Evolutionary conservation across 805 yeast species (phyloP), one percentile per base, ranked within the genome.

Genomic region (Wickerhamiella galacta): DNA sequence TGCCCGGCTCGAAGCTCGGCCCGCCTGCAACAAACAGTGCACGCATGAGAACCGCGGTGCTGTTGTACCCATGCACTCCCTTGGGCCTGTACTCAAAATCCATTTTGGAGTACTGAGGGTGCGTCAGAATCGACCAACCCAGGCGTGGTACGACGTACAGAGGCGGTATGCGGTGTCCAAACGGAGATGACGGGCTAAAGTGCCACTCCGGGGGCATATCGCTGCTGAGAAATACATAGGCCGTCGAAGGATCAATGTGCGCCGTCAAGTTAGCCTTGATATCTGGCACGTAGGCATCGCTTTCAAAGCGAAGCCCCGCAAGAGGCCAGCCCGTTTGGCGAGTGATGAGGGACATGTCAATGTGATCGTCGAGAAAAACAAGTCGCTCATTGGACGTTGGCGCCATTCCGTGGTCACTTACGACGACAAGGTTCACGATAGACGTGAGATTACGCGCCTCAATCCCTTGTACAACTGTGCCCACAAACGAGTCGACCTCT

Each of bases 351-450:
- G 51, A 45, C 39, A 66, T 39, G 44, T 71, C 72, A 8, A 81
- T 54, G 12, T 80, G 39, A 41, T 82, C 90, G 50, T 82, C 94
- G 39, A 85, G 53, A 39, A 70, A 70, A 2, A 83, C 56, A 8
- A 80, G 51, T 38, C 93, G 57, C 9, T 72, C 68, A 40, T 72
- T 67, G 1, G 80, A 66, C 1, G 93, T 77, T 5, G 93, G 87
- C 0, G 92, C 75, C 93, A 82, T 83, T 8, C 95, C 95, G 51
- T 83, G 95, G 52, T 85, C 95, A 28, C 93, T 79, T 3, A 85
- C 77, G 27, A 85, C 57, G 0, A 87, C 55, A 15, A 85, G 54
- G 49, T 87, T 85, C 14, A 77, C 78, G 26, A 81, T 63, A 16
- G 71, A 62, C 0, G 65, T 55, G 38, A 82, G 55, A 42, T 77